Conservation (phyloP, 2,329 filamentous ascomycete species). For the Aspergillus fumigatus region DNA sequence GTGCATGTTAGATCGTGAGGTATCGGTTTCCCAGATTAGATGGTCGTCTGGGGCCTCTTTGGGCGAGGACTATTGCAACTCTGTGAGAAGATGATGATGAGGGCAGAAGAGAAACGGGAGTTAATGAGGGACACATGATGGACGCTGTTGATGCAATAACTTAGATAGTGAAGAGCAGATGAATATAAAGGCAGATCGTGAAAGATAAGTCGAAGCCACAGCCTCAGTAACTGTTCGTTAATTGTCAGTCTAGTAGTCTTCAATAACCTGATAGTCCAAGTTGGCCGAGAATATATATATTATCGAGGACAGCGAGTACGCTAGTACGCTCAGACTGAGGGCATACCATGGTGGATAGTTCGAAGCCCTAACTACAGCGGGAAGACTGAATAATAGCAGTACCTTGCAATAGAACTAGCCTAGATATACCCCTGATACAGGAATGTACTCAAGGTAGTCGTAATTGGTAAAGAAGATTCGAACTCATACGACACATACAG, state of each 20-base stretch:
- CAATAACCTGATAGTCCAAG: not conserved
- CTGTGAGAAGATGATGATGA: not conserved
- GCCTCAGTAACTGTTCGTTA: not conserved
- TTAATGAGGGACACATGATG: not conserved
- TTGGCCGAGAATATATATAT: not conserved
- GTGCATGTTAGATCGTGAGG: not conserved
- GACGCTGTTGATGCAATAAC: not conserved
- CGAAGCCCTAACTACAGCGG: not conserved
- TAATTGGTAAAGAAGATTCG: too few relatives aligned
- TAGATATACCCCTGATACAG: not conserved
- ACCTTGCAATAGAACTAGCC: accelerated
- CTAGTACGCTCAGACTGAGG: too few relatives aligned
- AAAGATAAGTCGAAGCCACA: not conserved
- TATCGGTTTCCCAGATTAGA: not conserved
- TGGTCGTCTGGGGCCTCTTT: not conserved
- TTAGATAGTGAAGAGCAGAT: not conserved
- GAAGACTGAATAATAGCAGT: not conserved
- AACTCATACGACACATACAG: too few relatives aligned
- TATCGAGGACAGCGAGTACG: not conserved
- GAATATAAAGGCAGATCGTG: not conserved
- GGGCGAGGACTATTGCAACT: not conserved
- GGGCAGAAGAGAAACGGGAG: not conserved
- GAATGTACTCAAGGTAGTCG: not conserved
- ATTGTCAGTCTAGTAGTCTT: not conserved
- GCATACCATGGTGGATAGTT: not conserved